Evolutionary conservation across 306 rosid species (phyloP).

Genomic region (Herpetospermum pedunculosum): DNA sequence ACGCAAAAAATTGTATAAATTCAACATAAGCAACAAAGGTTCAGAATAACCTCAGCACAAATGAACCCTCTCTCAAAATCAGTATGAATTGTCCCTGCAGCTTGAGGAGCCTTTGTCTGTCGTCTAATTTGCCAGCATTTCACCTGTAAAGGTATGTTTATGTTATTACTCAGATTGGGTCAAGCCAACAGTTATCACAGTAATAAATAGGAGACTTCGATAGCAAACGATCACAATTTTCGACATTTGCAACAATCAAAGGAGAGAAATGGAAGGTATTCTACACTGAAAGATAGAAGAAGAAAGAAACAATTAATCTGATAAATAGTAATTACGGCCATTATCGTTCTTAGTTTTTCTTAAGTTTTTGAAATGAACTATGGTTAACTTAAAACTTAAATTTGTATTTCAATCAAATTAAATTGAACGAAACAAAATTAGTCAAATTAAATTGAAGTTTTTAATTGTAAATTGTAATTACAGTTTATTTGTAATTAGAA

Average conservation of each 20-base stretch:
- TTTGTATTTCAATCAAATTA: background rate
- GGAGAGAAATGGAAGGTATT: background rate
- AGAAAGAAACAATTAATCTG: background rate
- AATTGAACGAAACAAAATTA: background rate
- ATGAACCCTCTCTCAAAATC: slow-evolving; percentile 96
- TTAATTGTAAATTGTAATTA: background rate
- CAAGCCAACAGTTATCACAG: background rate
- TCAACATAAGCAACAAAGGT: slow-evolving; percentile 5
- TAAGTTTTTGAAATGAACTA: background rate
- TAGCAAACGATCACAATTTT: background rate
- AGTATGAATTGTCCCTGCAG: slow-evolving; percentile 95
- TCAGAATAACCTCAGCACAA: slow-evolving; percentile 78
- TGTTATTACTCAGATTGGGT: background rate
- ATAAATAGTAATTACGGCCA: background rate
- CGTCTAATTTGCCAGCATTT: slow-evolving; percentile 99
- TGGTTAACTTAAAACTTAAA: too few relatives aligned
- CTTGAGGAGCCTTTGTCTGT: slow-evolving; percentile 94
- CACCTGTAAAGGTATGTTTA: slow-evolving; percentile 45
- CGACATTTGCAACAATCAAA: background rate
- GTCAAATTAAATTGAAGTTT: background rate
- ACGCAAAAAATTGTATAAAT: background rate
- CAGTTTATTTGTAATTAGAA: background rate
- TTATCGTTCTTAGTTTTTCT: background rate
- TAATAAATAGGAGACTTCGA: background rate
- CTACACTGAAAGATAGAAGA: background rate